Percentiles rank a stretch among this genome's conserved stretches.
Conservation (phyloP, 1,284 basidiomycete genomes). For the Dichomitus squalens region DNA sequence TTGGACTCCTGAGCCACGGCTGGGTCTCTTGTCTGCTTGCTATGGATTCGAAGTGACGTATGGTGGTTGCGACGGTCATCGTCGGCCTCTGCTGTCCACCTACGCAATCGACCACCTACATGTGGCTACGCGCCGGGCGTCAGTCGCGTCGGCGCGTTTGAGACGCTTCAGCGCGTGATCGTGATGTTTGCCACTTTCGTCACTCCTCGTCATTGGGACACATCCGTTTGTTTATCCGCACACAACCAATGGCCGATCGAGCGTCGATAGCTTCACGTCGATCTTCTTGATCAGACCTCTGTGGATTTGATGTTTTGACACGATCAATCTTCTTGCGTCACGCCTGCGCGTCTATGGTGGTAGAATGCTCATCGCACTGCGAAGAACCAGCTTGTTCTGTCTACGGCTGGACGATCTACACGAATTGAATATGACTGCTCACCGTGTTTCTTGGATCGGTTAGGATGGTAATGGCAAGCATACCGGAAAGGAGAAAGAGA, state of each 20-base stretch:
- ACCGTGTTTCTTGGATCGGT: slow-evolving; percentile 3
- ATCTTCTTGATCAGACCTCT: background rate
- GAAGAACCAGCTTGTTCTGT: background rate
- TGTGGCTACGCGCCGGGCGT: slow-evolving; percentile 19
- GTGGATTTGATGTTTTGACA: background rate
- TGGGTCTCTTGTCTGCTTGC: background rate
- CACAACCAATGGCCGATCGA: slow-evolving; percentile 4
- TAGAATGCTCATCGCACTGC: background rate
- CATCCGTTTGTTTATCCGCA: background rate
- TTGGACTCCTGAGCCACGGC: background rate
- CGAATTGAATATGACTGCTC: slow-evolving; percentile 10
- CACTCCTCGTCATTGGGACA: slow-evolving; percentile 8
- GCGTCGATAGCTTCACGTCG: background rate
- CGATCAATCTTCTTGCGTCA: background rate
- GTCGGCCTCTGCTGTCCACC: background rate
- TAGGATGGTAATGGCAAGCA: slow-evolving; percentile 37
- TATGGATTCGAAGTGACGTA: background rate
- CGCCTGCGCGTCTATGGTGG: background rate
- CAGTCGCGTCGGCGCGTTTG: slow-evolving; percentile 13
- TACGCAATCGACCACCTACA: slow-evolving; percentile 3
- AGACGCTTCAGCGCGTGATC: slow-evolving; percentile 18
- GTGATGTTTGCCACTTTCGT: slow-evolving; percentile 20
- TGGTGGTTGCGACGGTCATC: background rate
- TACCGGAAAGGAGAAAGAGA: slow-evolving; percentile 51
- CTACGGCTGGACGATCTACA: background rate